Base-by-base conservation (phyloP, 805 yeast genomes). In the Starmerella vitae region DNA sequence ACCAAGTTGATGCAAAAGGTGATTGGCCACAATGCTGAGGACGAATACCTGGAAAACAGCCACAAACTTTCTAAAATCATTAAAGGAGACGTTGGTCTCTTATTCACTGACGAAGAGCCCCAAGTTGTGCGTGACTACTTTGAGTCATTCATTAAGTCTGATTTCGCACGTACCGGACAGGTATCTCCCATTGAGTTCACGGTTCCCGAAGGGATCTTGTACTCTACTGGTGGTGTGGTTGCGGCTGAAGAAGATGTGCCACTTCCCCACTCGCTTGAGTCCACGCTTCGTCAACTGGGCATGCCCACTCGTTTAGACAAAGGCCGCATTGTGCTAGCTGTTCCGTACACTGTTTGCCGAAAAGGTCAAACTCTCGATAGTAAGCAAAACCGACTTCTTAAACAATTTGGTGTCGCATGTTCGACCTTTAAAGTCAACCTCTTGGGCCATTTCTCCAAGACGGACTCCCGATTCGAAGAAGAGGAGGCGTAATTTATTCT, bases 361-460 rank as follows among this genome's bases (percentile, higher is more conserved):
- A 65, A 77, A 52, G 95, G 93, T 30, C 82, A 85, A 42, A 66
- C 69, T 20, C 68, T 93, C 45, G 93, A 84, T 61, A 91, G 86
- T 36, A 78, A 80, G 54, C 93, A 91, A 64, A 93, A 96, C 19
- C 71, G 91, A 50, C 74, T 91, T 40, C 69, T 91, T 60, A 91
- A 91, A 63, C 91, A 83, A 51, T 93, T 91, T 60, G 99, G 99
- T 55, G 74, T 93, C 42, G 96, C 96, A 10, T 84, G 85, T 40
- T 71, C 95, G 33, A 85, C 82, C 57, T 91, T 88, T 64, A 83
- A 76, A 61, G 93, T 91, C 37, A 70, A 74, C 52, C 64, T 80
- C 46, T 63, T 76, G 51, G 95, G 91, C 15, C 82, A 70, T 60
- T 88, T 80, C 57, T 54, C 55, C 36, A 49, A 50, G 36, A 76